A percentile compares a stretch with the other conserved stretches of the same genome.
These are phyloP conservation scores for Pulveroboletus frians DNA, from an alignment of 768 basidiomycete species.

Conservation along the genomic window DNA sequence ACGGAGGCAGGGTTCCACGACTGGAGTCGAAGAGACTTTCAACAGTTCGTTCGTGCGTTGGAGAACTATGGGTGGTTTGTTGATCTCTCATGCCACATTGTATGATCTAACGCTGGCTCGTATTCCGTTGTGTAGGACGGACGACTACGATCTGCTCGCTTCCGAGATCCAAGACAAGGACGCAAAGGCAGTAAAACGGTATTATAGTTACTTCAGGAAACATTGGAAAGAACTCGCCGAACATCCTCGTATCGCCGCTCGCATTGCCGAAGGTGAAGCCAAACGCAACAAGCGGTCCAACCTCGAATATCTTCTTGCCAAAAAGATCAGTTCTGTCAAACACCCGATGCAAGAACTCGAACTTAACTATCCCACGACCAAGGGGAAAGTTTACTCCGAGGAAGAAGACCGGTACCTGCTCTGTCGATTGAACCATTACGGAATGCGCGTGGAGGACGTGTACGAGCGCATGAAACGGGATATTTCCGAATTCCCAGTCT, in stretches of 20 bases:
- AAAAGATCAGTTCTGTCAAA: slow-evolving; percentile 76
- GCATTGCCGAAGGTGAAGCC: slow-evolving; percentile 84
- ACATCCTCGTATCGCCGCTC: slow-evolving; percentile 72
- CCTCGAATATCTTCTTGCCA: slow-evolving; percentile 68
- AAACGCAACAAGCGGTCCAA: slow-evolving; percentile 85
- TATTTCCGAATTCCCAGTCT: slow-evolving; percentile 94
- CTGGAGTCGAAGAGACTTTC: slow-evolving; percentile 93
- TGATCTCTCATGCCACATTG: background rate
- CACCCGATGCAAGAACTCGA: slow-evolving; percentile 98
- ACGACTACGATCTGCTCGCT: slow-evolving; percentile 64
- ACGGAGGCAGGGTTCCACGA: slow-evolving; percentile 76
- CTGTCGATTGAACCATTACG: slow-evolving; percentile 84
- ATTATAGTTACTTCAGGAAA: slow-evolving; percentile 82
- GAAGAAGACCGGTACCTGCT: slow-evolving; percentile 96
- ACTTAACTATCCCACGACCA: slow-evolving; percentile 91
- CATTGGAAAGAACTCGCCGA: slow-evolving; percentile 77
- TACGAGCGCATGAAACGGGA: slow-evolving; percentile 96
- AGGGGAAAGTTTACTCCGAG: slow-evolving; percentile 94
- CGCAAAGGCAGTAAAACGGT: slow-evolving; percentile 67
- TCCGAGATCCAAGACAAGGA: slow-evolving; percentile 83
- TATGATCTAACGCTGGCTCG: background rate
- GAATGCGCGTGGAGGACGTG: slow-evolving; percentile 82
- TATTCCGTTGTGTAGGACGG: slow-evolving; percentile 41
- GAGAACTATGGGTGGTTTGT: slow-evolving; percentile 78
- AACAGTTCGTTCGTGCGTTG: slow-evolving; percentile 78